Percentiles rank a stretch among this genome's conserved stretches.
Evolutionary conservation across 2,329 filamentous ascomycete genomes (phyloP).

Genomic region (Xylariaceae sp.): DNA sequence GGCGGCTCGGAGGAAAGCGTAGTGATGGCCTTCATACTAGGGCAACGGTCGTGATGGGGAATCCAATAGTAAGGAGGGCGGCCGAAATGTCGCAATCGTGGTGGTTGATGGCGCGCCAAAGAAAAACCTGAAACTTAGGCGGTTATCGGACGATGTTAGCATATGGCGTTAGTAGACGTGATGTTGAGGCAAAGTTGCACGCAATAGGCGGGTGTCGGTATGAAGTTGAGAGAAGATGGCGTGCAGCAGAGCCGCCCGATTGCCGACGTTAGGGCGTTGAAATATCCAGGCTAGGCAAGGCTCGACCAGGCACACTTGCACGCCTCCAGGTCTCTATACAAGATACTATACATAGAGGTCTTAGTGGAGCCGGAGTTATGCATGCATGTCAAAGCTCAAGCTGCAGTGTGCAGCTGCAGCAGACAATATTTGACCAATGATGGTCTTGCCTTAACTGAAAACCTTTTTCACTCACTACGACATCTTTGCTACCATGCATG

Average conservation of each 20-base stretch:
- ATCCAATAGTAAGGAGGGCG: background rate
- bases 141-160: constrained; percentile 27
- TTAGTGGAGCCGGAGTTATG: too few species aligned
- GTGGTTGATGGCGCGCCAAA: constrained; percentile 13
- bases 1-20: too few species aligned
- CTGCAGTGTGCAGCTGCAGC: too few species aligned
- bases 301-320: constrained; percentile 1
- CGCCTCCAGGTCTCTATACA: background rate
- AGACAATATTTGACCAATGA: too few species aligned
- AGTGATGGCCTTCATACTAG: background rate
- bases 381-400: too few species aligned
- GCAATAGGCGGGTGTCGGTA: background rate
- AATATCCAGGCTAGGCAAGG: background rate
- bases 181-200: background rate
- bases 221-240: background rate
- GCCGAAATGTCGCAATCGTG: constrained; percentile 24
- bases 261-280: too few species aligned
- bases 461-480: too few species aligned
- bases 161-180: constrained; percentile 1
- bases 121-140: background rate
- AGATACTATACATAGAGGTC: too few species aligned
- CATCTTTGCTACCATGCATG: too few species aligned
- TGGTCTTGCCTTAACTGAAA: too few species aligned
- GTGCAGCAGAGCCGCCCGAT: constrained; percentile 26
- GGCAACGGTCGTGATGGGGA: background rate